Evolutionary conservation across 805 yeast species (phyloP), one percentile per base, ranked within the genome.

Genomic region (Deakozyma indianensis): DNA sequence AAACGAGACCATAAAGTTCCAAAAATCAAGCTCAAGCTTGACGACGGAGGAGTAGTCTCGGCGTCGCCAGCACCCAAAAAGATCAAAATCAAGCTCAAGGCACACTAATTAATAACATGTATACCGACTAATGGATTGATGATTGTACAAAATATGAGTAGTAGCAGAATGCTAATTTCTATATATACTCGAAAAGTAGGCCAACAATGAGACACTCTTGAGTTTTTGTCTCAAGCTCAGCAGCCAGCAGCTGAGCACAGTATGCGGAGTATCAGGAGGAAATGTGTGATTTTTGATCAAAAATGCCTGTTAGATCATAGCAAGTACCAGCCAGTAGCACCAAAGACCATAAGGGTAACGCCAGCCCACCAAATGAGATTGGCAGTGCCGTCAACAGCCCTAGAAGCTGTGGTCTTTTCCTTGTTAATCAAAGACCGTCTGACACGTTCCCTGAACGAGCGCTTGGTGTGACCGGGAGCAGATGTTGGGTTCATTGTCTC

Each of bases 401-500:
- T 50, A 27, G 47, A 44, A 21, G 95, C 96, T 47, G 73, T 80
- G 2, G 95, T 86, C 62, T 78, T 77, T 55, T 74, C 76, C 62
- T 77, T 77, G 67, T 87, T 88, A 57, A 84, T 94, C 55, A 87
- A 68, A 4, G 83, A 69, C 60, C 95, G 74, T 61, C 77, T 78
- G 42, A 85, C 75, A 46, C 74, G 67, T 45, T 65, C 54, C 46
- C 50, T 47, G 14, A 47, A 43, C 41, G 49, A 38, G 46, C 48
- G 47, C 43, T 44, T 47, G 23, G 38, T 42, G 15, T 38, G 38
- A 4, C 22, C 48, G 7, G 28, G 14, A n/a, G 27, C 46, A 4
- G 68, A 67, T 2, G 95, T 83, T 21, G 98, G 98, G 63, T 88
- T 90, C 70, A 92, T 67, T 0, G 96, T 88, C 45, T 61, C 65